These are phyloP conservation scores for Neonectria punicea DNA, from an alignment of 2,329 filamentous ascomycete genomes.

Conservation along the genomic window DNA sequence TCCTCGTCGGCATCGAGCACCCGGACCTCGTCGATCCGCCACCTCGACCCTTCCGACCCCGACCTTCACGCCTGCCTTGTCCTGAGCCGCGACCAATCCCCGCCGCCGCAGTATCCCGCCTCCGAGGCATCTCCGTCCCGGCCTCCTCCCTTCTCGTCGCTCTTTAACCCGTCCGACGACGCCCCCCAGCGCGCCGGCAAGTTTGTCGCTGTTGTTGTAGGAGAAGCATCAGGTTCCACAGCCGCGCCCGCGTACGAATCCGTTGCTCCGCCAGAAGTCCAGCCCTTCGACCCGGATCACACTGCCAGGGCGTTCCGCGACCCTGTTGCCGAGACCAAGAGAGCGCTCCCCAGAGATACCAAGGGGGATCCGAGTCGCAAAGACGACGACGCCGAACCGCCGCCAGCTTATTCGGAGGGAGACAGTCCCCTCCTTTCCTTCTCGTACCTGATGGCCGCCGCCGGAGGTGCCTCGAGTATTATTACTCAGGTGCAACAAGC, in stretches of 20 bases:
- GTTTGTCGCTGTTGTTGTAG: conserved; percentile 46
- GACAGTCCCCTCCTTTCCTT: conserved; percentile 92
- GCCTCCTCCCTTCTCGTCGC: conserved; percentile 70
- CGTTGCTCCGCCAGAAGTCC: conserved; percentile 43
- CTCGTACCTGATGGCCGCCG: conserved; percentile 96
- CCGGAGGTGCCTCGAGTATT: conserved; percentile 96
- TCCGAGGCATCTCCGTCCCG: conserved; percentile 64
- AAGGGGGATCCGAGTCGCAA: conserved; percentile 82
- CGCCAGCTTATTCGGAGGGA: conserved; percentile 95
- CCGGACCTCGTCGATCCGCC: conserved; percentile 40
- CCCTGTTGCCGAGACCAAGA: conserved; percentile 79
- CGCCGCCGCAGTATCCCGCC: conserved; percentile 69
- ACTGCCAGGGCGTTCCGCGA: conserved; percentile 58
- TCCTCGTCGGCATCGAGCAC: conserved; percentile 39
- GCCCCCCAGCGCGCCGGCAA: conserved; percentile 49
- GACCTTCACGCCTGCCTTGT: conserved; percentile 34
- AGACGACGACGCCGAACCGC: conserved; percentile 87
- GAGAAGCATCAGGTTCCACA: conserved; percentile 49
- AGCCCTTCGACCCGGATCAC: conserved; percentile 51
- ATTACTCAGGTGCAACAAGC: conserved; percentile 99
- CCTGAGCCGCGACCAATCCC: conserved; percentile 56
- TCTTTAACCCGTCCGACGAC: conserved; percentile 58
- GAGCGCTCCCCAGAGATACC: conserved; percentile 81
- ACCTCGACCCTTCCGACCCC: conserved; percentile 37
- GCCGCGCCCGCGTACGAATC: conserved; percentile 68